Percentiles rank a stretch among this genome's conserved stretches.
Evolutionary conservation across 805 yeast genomes (phyloP).

Genomic region (Starmerella lactis-condensi): DNA sequence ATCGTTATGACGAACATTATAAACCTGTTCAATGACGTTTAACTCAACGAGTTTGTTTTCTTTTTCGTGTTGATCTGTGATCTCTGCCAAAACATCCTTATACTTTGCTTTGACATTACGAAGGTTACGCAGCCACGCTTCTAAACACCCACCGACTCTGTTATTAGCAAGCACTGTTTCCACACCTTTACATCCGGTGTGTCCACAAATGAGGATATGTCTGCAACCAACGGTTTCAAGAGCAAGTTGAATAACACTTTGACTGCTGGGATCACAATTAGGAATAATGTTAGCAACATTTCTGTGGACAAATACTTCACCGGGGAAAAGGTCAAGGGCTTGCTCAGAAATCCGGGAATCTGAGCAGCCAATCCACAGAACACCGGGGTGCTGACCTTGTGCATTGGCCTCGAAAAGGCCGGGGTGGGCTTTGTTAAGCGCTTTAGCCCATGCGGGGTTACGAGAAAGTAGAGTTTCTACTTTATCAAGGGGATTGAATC

Average conservation of each 20-base stretch:
- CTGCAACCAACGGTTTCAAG: conserved; percentile 64
- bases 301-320: conserved; percentile 76
- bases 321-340: conserved; percentile 63
- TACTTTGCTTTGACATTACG: conserved; percentile 50
- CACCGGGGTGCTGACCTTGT: conserved; percentile 78
- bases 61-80: conserved; percentile 34
- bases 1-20: conserved; percentile 41
- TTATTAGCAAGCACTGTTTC: conserved; percentile 56
- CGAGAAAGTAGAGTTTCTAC: conserved; percentile 23
- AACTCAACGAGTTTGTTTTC: conserved; percentile 53
- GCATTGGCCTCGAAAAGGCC: conserved; percentile 45
- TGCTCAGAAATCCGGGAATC: conserved; percentile 79
- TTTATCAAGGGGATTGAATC: conserved; percentile 23
- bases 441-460: conserved; percentile 30
- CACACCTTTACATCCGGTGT: conserved; percentile 87
- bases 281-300: conserved; percentile 69
- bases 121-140: conserved; percentile 51
- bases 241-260: conserved; percentile 73
- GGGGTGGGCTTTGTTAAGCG: conserved; percentile 34
- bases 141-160: conserved; percentile 48
- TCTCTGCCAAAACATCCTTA: conserved; percentile 30
- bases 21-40: conserved; percentile 56
- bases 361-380: conserved; percentile 85
- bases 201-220: conserved; percentile 78
- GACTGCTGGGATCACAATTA: conserved; percentile 47